Conservation (phyloP, 2,329 filamentous ascomycete species). For the Botrytis pseudocinerea region DNA sequence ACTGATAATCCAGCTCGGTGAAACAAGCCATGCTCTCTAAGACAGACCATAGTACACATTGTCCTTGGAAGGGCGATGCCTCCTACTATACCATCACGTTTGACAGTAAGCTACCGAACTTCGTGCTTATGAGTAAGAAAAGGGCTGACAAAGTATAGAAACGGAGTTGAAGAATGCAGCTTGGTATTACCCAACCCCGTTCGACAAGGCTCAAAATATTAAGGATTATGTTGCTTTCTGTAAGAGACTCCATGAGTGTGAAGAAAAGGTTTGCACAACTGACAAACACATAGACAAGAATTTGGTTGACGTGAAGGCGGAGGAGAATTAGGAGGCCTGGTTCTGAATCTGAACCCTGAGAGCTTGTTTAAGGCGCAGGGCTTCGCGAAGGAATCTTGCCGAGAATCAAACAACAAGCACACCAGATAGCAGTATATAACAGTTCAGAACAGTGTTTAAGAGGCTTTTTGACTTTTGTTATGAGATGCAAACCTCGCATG, state of each 20-base stretch:
- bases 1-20: slow-evolving; percentile 39
- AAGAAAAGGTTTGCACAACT: not conserved
- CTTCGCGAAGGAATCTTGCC: not conserved
- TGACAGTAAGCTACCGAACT: slow-evolving; percentile 37
- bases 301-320: slow-evolving; percentile 19
- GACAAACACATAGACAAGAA: slow-evolving; percentile 14
- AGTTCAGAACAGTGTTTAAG: not conserved
- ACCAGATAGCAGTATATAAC: not conserved
- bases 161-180: slow-evolving; percentile 47
- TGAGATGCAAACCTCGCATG: not conserved
- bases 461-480: not conserved
- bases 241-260: slow-evolving; percentile 36
- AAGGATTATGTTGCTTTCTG: slow-evolving; percentile 51
- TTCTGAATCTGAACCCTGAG: too few relatives aligned
- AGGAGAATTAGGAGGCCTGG: not conserved
- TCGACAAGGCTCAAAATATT: slow-evolving; percentile 46
- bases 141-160: slow-evolving; percentile 32
- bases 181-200: slow-evolving; percentile 49
- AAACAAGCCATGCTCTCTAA: slow-evolving; percentile 44
- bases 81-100: slow-evolving; percentile 50
- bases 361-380: not conserved
- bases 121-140: not conserved
- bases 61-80: slow-evolving; percentile 51
- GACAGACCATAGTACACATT: slow-evolving; percentile 46
- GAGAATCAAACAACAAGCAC: too few relatives aligned